Conservation (phyloP, 768 basidiomycete species). For the Lentinula edodes region DNA sequence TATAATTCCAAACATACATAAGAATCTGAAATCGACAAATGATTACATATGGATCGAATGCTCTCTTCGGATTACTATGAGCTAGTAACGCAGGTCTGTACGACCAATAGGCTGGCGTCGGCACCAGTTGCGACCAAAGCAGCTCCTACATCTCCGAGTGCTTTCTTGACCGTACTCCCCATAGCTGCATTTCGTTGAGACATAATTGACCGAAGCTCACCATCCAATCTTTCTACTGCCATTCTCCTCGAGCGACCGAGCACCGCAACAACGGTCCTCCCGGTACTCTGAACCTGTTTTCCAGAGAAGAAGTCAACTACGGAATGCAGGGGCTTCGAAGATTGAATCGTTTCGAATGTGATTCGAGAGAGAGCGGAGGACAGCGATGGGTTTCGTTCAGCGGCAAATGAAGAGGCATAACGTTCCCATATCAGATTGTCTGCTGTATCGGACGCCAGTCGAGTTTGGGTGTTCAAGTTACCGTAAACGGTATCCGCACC, state of each 20-base stretch:
- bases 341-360: constrained; percentile 45
- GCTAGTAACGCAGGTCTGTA: constrained; percentile 36
- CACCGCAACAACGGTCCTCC: constrained; percentile 52
- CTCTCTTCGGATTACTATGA: background rate
- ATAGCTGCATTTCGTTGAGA: constrained; percentile 32
- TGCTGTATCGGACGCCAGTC: constrained; percentile 73
- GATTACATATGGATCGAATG: background rate
- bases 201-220: constrained; percentile 52
- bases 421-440: constrained; percentile 76
- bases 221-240: constrained; percentile 51
- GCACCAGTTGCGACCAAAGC: constrained; percentile 54
- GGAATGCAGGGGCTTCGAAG: constrained; percentile 51
- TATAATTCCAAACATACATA: too few relatives aligned
- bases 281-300: constrained; percentile 19
- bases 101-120: constrained; percentile 45
- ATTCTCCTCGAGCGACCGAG: constrained; percentile 72
- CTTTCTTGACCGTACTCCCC: constrained; percentile 58
- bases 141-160: constrained; percentile 71
- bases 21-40: background rate
- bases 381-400: constrained; percentile 21
- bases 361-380: constrained; percentile 55
- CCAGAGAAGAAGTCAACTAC: constrained; percentile 39
- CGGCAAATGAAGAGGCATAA: constrained; percentile 34
- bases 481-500: constrained; percentile 74
- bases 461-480: constrained; percentile 53